Conservation (phyloP, 2,329 filamentous ascomycete genomes). For the Aspergillus quadricinctus region DNA sequence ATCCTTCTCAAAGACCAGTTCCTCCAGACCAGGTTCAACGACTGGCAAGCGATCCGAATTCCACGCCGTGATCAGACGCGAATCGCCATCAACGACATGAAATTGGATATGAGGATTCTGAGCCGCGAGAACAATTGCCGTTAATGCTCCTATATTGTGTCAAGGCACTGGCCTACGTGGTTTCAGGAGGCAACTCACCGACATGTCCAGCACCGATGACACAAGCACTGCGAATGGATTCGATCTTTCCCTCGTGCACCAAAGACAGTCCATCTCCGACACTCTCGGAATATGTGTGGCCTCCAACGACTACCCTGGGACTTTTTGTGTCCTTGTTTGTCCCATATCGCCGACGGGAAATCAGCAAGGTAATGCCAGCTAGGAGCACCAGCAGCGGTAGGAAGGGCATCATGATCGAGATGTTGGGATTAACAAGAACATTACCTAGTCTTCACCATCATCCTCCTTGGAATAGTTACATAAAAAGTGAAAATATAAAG, state of each 20-base stretch:
- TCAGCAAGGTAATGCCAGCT: constrained; percentile 12
- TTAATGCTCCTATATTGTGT: constrained; percentile 14
- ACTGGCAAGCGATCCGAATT: constrained; percentile 23
- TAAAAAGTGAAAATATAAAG: not conserved
- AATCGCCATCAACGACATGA: constrained; percentile 22
- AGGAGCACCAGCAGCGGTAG: constrained; percentile 15
- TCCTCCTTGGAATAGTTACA: not conserved
- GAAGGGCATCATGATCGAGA: constrained; percentile 10
- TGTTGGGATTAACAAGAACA: not conserved
- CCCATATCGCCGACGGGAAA: constrained; percentile 12
- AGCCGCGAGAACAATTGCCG: constrained; percentile 21
- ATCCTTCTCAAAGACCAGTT: constrained; percentile 14
- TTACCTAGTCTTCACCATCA: not conserved
- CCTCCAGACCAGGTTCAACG: constrained; percentile 24
- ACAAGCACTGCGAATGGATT: constrained; percentile 18
- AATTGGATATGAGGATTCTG: constrained; percentile 25
- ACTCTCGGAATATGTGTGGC: constrained; percentile 16
- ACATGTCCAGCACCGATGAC: constrained; percentile 24
- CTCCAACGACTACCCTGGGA: constrained; percentile 13
- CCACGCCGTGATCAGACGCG: constrained; percentile 21
- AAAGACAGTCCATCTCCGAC: constrained; percentile 4
- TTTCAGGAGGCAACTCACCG: constrained; percentile 10
- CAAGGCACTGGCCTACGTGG: not conserved
- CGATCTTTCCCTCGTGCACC: constrained; percentile 1
- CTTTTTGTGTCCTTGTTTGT: constrained; percentile 4